Conservation (phyloP, 306 rosid genomes). For the Corylus americana region DNA sequence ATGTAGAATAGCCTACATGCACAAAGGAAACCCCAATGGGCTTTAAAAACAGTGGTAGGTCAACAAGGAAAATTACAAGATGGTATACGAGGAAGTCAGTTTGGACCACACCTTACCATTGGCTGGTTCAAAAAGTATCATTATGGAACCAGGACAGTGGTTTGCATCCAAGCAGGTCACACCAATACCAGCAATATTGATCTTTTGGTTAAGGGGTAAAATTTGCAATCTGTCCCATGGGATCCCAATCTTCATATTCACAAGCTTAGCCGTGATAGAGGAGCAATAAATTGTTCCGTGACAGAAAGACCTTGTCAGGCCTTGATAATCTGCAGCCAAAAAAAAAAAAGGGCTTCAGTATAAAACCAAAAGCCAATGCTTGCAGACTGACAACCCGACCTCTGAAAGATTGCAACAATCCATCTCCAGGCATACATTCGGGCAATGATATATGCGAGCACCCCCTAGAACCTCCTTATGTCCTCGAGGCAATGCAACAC, state of each 20-base stretch:
- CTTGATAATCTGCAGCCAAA: conserved; percentile 85
- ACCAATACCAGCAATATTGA: conserved; percentile 64
- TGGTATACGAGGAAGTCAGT: conserved; percentile 31
- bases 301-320: conserved; percentile 86
- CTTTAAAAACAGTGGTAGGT: conserved; percentile 11
- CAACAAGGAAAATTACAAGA: conserved; percentile 3
- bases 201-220: conserved; percentile 68
- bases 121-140: conserved; percentile 89
- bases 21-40: conserved; percentile 23
- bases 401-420: conserved; percentile 18
- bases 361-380: conserved; percentile 26
- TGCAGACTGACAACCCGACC: conserved; percentile 20
- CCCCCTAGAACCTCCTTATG: conserved; percentile 7
- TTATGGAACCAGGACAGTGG: conserved; percentile 91
- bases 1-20: conserved; percentile 74
- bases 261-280: conserved; percentile 75
- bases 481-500: not conserved
- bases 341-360: conserved; percentile 6
- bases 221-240: conserved; percentile 78
- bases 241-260: conserved; percentile 89
- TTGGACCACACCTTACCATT: conserved; percentile 75
- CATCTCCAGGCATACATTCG: not conserved
- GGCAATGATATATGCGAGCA: not conserved
- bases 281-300: conserved; percentile 94
- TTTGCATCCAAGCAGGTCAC: conserved; percentile 97